Evolutionary conservation across 2,329 filamentous ascomycete species (phyloP), one percentile per base, ranked within the genome.

Genomic region (Hymenoscyphus albidus): DNA sequence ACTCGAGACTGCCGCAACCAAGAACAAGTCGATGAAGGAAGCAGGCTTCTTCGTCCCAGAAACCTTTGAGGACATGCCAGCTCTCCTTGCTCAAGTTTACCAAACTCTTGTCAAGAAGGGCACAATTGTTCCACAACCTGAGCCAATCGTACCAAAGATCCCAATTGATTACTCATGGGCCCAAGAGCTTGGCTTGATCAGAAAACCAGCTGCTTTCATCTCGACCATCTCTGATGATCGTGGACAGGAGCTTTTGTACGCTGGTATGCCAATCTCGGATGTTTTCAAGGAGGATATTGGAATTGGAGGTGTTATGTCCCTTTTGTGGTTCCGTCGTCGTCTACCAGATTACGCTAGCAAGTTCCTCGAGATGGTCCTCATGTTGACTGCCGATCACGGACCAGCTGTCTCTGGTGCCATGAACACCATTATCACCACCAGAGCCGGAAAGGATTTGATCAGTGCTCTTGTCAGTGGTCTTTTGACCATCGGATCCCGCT

Each of bases 381-480:
- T 99, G 95, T 88, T 99, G 77, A 99, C 95, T 77, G 95, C 95
- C 74, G 95, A 99, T 78, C 95, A 99, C 88, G 95, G 95, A 81
- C 95, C 95, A 62, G 95, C 95, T 74, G 95, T 99, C 74, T 99
- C 95, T 74, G 95, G 95, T 86, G 95, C 95, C 80, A 99, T 99
- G 95, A 99, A 99, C 89, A 99, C 95, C 78, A 99, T 99, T 79
- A 98, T 99, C 79, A 99, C 95, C 69, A 99, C 95, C 66, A 92
- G 95, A 91, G 95, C 95, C 69, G 95, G 95, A 79, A 99, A 99
- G 86, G 95, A 99, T 78, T 83, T 99, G 73, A 98, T 99, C 83
- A 93, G 89, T 75, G 91, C 95, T 58, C 86, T 99, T 69, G 95
- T 99, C 64, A 91, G 91, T 74, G 95, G 95, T 92, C 91, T 99